These are phyloP conservation scores for Plectosphaerella sp. DNA, from an alignment of 2,329 filamentous ascomycete species.

Conservation along the genomic window DNA sequence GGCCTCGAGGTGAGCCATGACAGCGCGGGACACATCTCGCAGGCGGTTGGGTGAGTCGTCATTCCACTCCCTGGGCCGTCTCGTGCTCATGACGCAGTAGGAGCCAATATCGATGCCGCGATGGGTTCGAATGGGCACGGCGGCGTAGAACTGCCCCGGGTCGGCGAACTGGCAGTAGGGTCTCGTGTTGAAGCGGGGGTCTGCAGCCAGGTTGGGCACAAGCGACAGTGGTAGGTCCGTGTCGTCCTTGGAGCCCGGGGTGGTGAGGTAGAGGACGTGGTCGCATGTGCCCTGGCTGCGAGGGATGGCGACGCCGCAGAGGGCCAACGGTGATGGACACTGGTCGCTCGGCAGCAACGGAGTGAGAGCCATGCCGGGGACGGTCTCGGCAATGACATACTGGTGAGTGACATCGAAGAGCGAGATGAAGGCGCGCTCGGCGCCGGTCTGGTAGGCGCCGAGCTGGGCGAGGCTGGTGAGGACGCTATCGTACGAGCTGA, in stretches of 20 bases:
- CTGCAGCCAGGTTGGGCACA: constrained; percentile 24
- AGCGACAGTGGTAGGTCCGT: constrained; percentile 24
- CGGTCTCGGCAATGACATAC: constrained; percentile 3
- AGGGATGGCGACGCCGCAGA: constrained; percentile 26
- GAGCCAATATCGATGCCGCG: constrained; percentile 37
- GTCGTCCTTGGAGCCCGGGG: not conserved
- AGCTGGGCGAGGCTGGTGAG: constrained; percentile 46
- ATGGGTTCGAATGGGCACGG: constrained; percentile 32
- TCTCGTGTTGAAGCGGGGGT: constrained; percentile 22
- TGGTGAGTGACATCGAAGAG: constrained; percentile 3
- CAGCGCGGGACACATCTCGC: constrained; percentile 21
- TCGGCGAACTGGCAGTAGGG: constrained; percentile 17
- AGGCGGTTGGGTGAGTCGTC: constrained; percentile 18
- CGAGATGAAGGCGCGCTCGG: constrained; percentile 1
- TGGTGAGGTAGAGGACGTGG: constrained; percentile 11
- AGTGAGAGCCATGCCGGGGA: not conserved
- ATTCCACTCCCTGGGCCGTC: constrained; percentile 14
- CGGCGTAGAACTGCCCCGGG: constrained; percentile 31
- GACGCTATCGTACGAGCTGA: constrained; percentile 24
- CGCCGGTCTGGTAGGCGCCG: constrained; percentile 32
- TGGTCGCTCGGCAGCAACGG: not conserved
- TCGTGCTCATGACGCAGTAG: constrained; percentile 20
- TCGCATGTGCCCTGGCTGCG: constrained; percentile 23
- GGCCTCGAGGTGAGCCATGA: constrained; percentile 31
- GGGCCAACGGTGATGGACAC: not conserved